A percentile compares a stretch with the other conserved stretches of the same genome.
Conservation (phyloP, 257 asterid species). For the Dorcoceras hygrometricum region DNA sequence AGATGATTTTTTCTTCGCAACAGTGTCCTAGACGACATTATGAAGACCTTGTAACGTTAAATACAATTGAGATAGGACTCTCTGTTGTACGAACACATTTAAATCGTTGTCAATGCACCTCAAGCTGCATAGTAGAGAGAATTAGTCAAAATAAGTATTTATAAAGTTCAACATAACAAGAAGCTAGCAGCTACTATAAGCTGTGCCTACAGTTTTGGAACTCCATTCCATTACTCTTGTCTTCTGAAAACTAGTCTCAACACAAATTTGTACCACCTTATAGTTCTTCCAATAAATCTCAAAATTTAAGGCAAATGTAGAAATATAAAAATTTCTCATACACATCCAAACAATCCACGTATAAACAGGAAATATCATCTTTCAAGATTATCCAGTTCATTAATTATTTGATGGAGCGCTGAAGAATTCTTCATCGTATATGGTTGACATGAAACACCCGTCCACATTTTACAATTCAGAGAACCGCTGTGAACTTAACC, state of each 20-base stretch:
- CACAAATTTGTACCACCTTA: background rate
- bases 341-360: background rate
- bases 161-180: background rate
- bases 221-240: slow-evolving; percentile 2
- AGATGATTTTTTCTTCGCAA: slow-evolving; percentile 52
- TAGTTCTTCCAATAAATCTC: background rate
- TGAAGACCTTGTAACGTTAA: slow-evolving; percentile 22
- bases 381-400: background rate
- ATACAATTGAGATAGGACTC: slow-evolving; percentile 36
- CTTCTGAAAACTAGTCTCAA: slow-evolving; percentile 1
- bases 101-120: slow-evolving; percentile 24
- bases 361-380: background rate
- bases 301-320: background rate
- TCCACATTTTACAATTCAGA: slow-evolving; percentile 16
- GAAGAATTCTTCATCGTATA: background rate
- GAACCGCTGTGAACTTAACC: background rate
- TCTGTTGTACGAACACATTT: slow-evolving; percentile 24
- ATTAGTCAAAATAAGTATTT: slow-evolving; percentile 23
- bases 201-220: background rate
- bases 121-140: slow-evolving; percentile 30
- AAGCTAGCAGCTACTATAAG: slow-evolving; percentile 10
- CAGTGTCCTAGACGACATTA: slow-evolving; percentile 85
- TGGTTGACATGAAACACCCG: background rate
- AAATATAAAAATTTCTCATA: no score
- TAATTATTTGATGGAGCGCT: background rate